Evolutionary conservation across 352 stramenopile genomes (phyloP), one percentile per base, ranked within the genome.

Genomic region (Albugo laibachii): DNA sequence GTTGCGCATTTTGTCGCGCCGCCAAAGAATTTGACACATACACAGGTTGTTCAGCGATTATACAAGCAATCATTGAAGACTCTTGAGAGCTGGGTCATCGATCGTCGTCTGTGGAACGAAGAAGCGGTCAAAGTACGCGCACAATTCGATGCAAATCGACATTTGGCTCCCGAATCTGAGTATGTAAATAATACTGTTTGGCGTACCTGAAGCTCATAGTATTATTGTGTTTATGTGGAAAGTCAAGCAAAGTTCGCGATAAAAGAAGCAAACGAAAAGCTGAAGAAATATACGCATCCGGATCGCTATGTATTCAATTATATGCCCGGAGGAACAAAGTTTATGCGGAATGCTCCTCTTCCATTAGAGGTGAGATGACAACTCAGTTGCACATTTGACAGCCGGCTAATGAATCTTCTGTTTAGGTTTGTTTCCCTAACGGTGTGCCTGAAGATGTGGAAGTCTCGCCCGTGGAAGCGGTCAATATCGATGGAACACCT

Each of bases 321-420:
- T 76, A 98, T 99, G 94, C 95, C 95, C 10, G 95, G 95, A 40
- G 95, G 95, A 48, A 92, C 85, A 53, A 88, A 95, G 47, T 99
- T 97, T 66, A 99, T 99, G 95, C 82, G 95, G 48, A 98, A 99
- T 65, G 84, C 95, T 35, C 91, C 95, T 21, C 85, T 94, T 45
- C 93, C 94, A 36, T 76, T 97, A 24, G 79, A 96, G 55, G 83
- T 96, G 55, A 52, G 8, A 3, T 24, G 16, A 41, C 8, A 43
- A 8, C 38, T 43, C 3, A 43, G 8, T 24, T 43, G 38, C 20
- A 31, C 24, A 31, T 31, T 8, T 31, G 24, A 31, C 8, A 31
- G 24, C 8, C 24, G 3, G 38, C 3, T 8, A 31, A 15, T 19
- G 10, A 19, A 27, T 41, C 46, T 34, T 47, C 27, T 52, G 31